A percentile compares a stretch with the other conserved stretches of the same genome.
Conservation (phyloP, 1,284 basidiomycete genomes). For the Heliocybe sulcata region DNA sequence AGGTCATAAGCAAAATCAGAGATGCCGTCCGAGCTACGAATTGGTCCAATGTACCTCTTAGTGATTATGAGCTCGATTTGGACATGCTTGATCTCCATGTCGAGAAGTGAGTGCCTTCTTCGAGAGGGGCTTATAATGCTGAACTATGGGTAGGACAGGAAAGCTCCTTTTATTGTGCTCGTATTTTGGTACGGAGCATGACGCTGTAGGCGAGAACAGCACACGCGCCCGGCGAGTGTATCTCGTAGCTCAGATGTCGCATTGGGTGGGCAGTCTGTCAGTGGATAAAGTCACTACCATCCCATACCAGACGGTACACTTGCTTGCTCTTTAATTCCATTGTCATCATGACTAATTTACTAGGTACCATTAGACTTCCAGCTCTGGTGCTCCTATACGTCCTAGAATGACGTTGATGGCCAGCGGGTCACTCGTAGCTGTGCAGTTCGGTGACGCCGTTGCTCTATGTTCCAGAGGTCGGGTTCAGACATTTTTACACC, state of each 20-base stretch:
- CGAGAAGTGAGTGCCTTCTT: conserved; percentile 37
- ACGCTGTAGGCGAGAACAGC: conserved; percentile 32
- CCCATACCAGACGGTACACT: conserved; percentile 63
- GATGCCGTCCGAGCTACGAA: conserved; percentile 37
- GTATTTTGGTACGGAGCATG: conserved; percentile 51
- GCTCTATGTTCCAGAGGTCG: conserved; percentile 61
- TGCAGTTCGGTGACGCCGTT: conserved; percentile 75
- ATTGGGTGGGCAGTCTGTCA: conserved; percentile 31
- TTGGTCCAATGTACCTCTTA: conserved; percentile 19
- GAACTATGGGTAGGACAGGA: conserved; percentile 28
- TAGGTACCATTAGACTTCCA: conserved; percentile 40
- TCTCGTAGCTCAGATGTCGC: conserved; percentile 44
- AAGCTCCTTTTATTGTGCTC: conserved; percentile 59
- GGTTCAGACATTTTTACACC: conserved; percentile 8
- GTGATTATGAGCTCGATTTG: conserved; percentile 35
- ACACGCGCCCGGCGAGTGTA: conserved; percentile 52
- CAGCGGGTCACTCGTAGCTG: conserved; percentile 46
- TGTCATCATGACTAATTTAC: conserved; percentile 2
- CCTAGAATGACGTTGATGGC: conserved; percentile 57
- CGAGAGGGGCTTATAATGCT: background rate
- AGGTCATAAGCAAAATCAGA: conserved; percentile 36
- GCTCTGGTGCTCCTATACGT: conserved; percentile 59
- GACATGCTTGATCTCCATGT: conserved; percentile 65
- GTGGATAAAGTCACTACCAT: conserved; percentile 46
- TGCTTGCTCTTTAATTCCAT: conserved; percentile 18